Evolutionary conservation across 1,284 basidiomycete species (phyloP), one percentile per base, ranked within the genome.

Genomic region (Heimioporus punctisporus): DNA sequence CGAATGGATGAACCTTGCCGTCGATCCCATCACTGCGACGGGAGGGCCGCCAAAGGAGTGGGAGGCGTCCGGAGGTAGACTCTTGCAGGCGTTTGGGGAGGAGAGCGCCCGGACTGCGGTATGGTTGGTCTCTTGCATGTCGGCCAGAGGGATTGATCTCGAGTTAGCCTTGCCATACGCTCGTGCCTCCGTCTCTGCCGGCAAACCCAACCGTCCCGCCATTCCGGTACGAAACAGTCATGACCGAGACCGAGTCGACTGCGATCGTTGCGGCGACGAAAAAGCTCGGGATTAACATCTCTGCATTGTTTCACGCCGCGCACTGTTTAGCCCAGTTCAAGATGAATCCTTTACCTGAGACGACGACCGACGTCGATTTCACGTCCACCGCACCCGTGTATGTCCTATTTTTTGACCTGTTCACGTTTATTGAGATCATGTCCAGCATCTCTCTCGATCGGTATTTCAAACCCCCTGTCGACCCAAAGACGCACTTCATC

Each of bases 1-100:
- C 27, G 62, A 66, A 34, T 64, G 62, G 64, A 64, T 46, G 46
- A 62, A 66, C 39, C 59, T 64, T 24, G 56, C 64, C 1, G 64
- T 60, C 9, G 64, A 66, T 42, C 62, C 62, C 3, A 48, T 64
- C 12, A 51, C 55, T 9, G 64, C 62, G 4, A 66, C 48, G 0
- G 62, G 62, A 23, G 62, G 64, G 2, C 48, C 28, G 8, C 51
- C 47, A 21, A 19, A 50, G 4, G 61, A 60, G 12, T 63, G 62
- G 62, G 54, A 41, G 19, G 50, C 50, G n/a, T 37, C 11, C 2
- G 64, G 62, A n/a, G 23, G 7, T 2, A 48, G 3, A 25, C 52
- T 64, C 48, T 4, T 64, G 19, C 47, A 54, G 14, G 62, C 56
- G 4, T 49, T 55, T 2, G 31, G 30, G 1, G 53, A 55, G 15